These are phyloP conservation scores for Aegilops bicornis DNA, from an alignment of 176 grass and related monocot species.

Conservation along the genomic window DNA sequence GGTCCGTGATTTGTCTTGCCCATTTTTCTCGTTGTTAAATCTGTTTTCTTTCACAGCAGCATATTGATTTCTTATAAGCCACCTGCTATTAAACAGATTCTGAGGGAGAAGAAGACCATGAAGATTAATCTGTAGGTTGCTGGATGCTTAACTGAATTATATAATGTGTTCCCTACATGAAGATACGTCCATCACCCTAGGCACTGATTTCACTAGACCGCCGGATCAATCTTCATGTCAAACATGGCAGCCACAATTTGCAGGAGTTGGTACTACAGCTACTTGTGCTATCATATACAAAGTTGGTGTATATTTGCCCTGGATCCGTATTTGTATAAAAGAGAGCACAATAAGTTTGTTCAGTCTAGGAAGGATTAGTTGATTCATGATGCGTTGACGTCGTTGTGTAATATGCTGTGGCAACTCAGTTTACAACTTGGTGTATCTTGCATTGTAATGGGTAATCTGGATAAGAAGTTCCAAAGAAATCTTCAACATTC, in stretches of 20 bases:
- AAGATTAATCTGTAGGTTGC: constrained; percentile 46
- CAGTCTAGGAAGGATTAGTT: constrained; percentile 25
- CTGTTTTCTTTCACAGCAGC: neutral
- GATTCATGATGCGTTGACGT: constrained; percentile 11
- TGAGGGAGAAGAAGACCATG: constrained; percentile 83
- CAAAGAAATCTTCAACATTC: neutral
- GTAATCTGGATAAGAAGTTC: neutral
- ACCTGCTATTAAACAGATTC: constrained; percentile 61
- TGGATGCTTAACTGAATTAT: constrained; percentile 8
- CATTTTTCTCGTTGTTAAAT: constrained; percentile 4
- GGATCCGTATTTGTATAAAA: constrained; percentile 28
- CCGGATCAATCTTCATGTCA: constrained; percentile 22
- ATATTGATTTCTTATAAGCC: constrained; percentile 18
- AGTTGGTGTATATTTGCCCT: neutral
- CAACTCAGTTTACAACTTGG: neutral
- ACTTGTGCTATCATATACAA: neutral
- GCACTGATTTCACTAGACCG: constrained; percentile 26
- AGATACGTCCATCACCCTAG: neutral
- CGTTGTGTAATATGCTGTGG: neutral
- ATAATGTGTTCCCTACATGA: constrained; percentile 22
- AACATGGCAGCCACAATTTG: constrained; percentile 7
- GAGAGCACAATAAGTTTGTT: constrained; percentile 6
- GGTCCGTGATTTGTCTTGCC: constrained; percentile 41
- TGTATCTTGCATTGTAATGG: constrained; percentile 10
- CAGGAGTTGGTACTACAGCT: constrained; percentile 13